Base-by-base conservation (phyloP, 441 rosid genomes). In the Macaranga tanarius region DNA sequence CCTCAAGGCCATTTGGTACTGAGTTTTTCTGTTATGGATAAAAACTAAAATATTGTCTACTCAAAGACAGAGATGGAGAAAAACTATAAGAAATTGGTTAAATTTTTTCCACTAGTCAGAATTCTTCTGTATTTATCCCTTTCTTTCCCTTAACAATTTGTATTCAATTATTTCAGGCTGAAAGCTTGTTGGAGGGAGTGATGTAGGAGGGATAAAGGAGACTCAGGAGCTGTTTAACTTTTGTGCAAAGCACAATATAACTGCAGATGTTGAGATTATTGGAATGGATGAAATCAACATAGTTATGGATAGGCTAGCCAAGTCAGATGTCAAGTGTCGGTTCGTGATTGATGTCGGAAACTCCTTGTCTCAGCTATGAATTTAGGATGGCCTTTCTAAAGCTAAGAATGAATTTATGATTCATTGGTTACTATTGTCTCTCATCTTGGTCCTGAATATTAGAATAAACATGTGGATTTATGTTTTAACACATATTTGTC, bases 171-270 rank as follows among this genome's bases (percentile, higher is more conserved):
- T 61, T 65, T 23, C 65, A 92, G 95, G 91, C 67, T 63, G 95
- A 76, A 89, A 81, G 84, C 87, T 89, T 70, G 74, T 93, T 22
- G 92, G 93, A 48, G 98, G 98, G 71, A 91, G 97, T 71, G 80
- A 85, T 69, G 22, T 84, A 8, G 95, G 98, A 72, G 95, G 95
- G 66, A 86, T 91, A 63, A 84, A 88, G 69, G 98, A 92, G 84
- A 91, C 93, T 0, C 93, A 89, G 70, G 97, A 92, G 86, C 89
- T 92, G 95, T 82, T 91, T 54, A 90, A 92, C 63, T 89, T 92
- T 44, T 91, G 97, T 50, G 97, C 91, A 22, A 78, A 89, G 86
- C 93, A 88, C 79, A 84, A 79, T 10, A 85, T 91, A 38, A 56
- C 80, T 50, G 80, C 97, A 6, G 97, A 93, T 73, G 85, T 93